Base-by-base conservation (phyloP, 164 flowering plant genomes). In the Kalanchoe fedtschenkoi region DNA sequence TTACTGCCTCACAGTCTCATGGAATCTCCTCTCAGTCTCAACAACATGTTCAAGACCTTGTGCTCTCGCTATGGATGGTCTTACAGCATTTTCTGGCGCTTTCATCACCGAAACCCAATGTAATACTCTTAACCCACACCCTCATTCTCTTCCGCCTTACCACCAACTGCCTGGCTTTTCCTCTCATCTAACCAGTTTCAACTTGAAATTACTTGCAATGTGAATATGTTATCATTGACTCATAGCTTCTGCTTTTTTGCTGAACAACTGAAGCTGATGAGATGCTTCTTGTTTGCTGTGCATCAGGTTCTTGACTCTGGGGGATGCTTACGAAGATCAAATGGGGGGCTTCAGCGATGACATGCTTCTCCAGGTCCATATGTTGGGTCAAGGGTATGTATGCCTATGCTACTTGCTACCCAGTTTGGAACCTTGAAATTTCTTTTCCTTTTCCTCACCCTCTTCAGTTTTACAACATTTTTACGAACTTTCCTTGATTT, bases 321-420 rank as follows among this genome's bases (percentile, higher is more conserved):
- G 78, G 65, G 95, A 86, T 70, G 79, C 85, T 14, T 77, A 54
- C 68, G 91, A 82, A 44, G 85, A 86, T 53, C 63, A 73, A 71
- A 58, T 81, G 60, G 69, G 68, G 46, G 39, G 66, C 57, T 57
- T 77, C 24, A 65, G 77, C 61, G 78, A 78, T 60, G 70, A 64
- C 58, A 76, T 90, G 93, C 75, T 86, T 72, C 77, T 66, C 15
- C 81, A 83, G 61, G 80, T 75, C 28, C 97, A 84, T 62, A 65
- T 81, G 66, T 67, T 86, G 9, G 95, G 95, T 62, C 80, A 79
- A 74, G 95, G 97, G 97, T 90, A 84, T 67, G 85, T 62, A 35
- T 53, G 32, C 24, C 24, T 28, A 38, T 39, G 9, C 33, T 14
- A 2, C 19, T 21, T 60, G 39, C 39, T 9, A 37, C 13, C 39